These are phyloP conservation scores for Pleurostoma richardsiae DNA, from an alignment of 2,329 filamentous ascomycete species.

Conservation along the genomic window DNA sequence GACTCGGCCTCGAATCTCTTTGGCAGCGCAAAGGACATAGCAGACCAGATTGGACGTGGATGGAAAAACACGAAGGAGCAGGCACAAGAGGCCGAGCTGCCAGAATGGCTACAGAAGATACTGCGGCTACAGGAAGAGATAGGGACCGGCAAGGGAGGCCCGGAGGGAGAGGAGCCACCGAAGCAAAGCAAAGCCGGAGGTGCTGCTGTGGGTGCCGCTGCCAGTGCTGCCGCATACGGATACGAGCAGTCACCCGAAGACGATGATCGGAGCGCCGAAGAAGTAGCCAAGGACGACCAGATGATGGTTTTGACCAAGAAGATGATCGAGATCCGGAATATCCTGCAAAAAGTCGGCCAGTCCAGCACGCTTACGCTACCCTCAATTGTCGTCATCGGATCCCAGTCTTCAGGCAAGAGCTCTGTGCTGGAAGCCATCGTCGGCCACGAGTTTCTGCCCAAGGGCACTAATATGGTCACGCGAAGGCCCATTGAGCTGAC, in stretches of 20 bases:
- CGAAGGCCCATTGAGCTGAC: conserved; percentile 93
- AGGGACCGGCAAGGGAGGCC: conserved; percentile 43
- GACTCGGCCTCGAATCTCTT: conserved; percentile 66
- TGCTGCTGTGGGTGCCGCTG: conserved; percentile 61
- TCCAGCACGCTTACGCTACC: conserved; percentile 83
- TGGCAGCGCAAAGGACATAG: conserved; percentile 67
- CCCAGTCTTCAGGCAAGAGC: conserved; percentile 96
- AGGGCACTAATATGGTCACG: conserved; percentile 98
- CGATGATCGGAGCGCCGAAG: conserved; percentile 54
- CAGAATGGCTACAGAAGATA: conserved; percentile 76
- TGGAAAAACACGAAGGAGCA: conserved; percentile 82
- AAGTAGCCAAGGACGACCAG: conserved; percentile 82
- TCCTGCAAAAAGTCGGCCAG: conserved; percentile 88
- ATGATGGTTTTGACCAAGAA: conserved; percentile 99
- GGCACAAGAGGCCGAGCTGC: conserved; percentile 42
- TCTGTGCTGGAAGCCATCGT: conserved; percentile 96
- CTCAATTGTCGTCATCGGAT: conserved; percentile 98
- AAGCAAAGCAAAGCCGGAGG: conserved; percentile 53
- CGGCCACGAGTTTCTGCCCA: conserved; percentile 94
- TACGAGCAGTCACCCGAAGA: conserved; percentile 67
- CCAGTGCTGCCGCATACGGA: conserved; percentile 73
- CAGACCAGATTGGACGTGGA: conserved; percentile 71
- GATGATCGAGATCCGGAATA: conserved; percentile 97
- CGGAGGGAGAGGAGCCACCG: conserved; percentile 46
- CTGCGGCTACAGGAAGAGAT: conserved; percentile 57